Base-by-base conservation (phyloP, 257 asterid genomes). In the Nicotiana noctiflora region DNA sequence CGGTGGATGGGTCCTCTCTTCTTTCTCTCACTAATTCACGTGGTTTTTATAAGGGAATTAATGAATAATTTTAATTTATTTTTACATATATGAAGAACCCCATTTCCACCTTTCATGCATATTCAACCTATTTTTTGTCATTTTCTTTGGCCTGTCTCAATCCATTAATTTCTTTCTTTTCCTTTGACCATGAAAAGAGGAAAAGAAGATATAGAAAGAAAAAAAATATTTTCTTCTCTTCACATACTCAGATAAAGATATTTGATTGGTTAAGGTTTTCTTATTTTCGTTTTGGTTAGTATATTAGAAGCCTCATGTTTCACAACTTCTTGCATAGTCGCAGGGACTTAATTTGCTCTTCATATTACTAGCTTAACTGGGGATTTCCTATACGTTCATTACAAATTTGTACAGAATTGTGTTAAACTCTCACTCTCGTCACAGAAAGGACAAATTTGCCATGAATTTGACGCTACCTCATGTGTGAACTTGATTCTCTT, bases 221-320 rank as follows among this genome's bases (percentile, higher is more conserved):
- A 5, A 77, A 32, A 40, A 19, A 4, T 12, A 12, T 21, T 56
- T 76, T 77, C 59, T 77, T 76, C 64, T n/a, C 80, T 76, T 77
- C 70, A 56, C 56, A 59, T 63, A 44, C 25, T 59, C 37, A 17
- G 37, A 76, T 32, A 55, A 25, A 21, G 29, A 34, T 31, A 59
- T 77, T 77, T 77, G 74, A 77, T 77, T 77, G 81, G 74, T 77
- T 77, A 59, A 34, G 81, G 74, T 77, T 37, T 77, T 77, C 72
- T 37, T 19, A 59, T 56, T 77, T 55, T 59, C 1, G 55, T 19
- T 72, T 72, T 23, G 8, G 59, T 37, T 56, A 59, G 21, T 56
- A 32, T 77, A 34, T 55, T 55, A 76, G n/a, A n/a, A n/a, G n/a
- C 46, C 7, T 32, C 21, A n/a, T 67, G 76, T 67, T 67, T 31